phyloP scores from a whole-genome alignment of 2,329 filamentous ascomycete species.

The Colletotrichum trifolii region DNA sequence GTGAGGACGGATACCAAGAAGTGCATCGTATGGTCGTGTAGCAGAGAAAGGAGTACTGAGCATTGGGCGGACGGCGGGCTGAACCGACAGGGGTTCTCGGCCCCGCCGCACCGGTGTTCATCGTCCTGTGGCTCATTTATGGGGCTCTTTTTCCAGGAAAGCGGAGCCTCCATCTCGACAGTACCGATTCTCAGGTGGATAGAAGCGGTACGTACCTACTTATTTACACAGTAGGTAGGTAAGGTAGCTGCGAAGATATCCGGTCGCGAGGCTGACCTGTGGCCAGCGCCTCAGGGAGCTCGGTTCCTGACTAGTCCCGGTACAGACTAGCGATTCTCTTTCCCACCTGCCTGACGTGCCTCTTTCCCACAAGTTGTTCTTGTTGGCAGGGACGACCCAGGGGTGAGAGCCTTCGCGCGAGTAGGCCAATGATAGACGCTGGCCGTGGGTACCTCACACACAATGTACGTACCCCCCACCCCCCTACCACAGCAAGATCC shows the following conservation, averaged over 20 bases:
- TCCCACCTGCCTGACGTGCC: background rate
- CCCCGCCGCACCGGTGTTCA: constrained; percentile 32
- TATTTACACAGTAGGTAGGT: too few relatives aligned
- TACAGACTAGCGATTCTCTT: constrained; percentile 3
- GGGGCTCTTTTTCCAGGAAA: background rate
- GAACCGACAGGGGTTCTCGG: constrained; percentile 22
- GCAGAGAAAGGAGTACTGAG: too few relatives aligned
- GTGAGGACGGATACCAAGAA: too few relatives aligned
- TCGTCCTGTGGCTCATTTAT: constrained; percentile 16
- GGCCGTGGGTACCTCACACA: constrained; percentile 32
- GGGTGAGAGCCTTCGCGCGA: constrained; percentile 18
- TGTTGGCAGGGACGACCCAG: constrained; percentile 19
- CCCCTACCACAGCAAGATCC: constrained; percentile 42
- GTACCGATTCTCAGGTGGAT: background rate
- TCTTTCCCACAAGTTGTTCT: background rate
- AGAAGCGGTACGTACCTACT: background rate
- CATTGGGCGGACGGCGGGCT: background rate
- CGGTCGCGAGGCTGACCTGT: constrained; percentile 18
- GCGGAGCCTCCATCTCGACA: background rate
- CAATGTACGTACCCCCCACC: too few relatives aligned
- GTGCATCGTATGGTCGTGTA: too few relatives aligned
- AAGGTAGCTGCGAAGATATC: background rate
- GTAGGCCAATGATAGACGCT: constrained; percentile 45
- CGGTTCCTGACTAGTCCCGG: constrained; percentile 25
- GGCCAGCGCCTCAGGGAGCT: constrained; percentile 3